A percentile compares a stretch with the other conserved stretches of the same genome.
Evolutionary conservation across 2,329 filamentous ascomycete species (phyloP).

Genomic region (Huntiella decipiens): DNA sequence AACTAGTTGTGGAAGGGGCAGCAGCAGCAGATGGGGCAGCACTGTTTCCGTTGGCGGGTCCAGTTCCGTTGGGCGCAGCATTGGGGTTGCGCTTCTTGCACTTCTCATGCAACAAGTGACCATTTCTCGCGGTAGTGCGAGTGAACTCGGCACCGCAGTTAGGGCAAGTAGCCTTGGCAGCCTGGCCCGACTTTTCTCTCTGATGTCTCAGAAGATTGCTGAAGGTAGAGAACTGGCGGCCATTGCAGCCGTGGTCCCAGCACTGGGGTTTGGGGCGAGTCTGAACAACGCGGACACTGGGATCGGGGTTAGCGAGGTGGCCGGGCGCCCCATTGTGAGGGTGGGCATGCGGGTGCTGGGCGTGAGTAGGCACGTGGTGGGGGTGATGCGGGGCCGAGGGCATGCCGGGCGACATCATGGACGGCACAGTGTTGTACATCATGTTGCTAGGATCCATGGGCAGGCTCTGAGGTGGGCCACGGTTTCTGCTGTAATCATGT

Average conservation of each 20-base stretch:
- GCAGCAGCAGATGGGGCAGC: neutral
- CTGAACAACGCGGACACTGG: constrained; percentile 47
- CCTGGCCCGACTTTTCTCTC: constrained; percentile 82
- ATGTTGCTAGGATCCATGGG: constrained; percentile 9
- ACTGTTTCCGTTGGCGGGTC: neutral
- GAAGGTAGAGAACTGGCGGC: constrained; percentile 86
- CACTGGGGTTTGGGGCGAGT: constrained; percentile 83
- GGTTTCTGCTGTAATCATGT: constrained; percentile 12
- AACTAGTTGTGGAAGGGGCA: neutral
- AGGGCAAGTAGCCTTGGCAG: constrained; percentile 72
- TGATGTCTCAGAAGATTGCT: constrained; percentile 88
- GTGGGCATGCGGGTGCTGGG: constrained; percentile 18
- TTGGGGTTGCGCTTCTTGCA: constrained; percentile 45
- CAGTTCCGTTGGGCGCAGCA: constrained; percentile 1
- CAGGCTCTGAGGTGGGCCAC: constrained; percentile 5
- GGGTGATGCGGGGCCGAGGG: constrained; percentile 9
- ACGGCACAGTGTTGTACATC: constrained; percentile 10
- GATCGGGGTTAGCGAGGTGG: constrained; percentile 10
- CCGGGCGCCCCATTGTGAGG: constrained; percentile 6
- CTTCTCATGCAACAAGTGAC: constrained; percentile 71
- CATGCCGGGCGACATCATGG: constrained; percentile 11
- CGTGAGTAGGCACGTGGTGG: constrained; percentile 15
- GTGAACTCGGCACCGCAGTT: constrained; percentile 90
- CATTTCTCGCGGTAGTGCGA: constrained; percentile 70
- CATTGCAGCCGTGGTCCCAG: constrained; percentile 95